These are phyloP conservation scores for Leccinum broughii DNA, from an alignment of 768 basidiomycete species.

Conservation along the genomic window DNA sequence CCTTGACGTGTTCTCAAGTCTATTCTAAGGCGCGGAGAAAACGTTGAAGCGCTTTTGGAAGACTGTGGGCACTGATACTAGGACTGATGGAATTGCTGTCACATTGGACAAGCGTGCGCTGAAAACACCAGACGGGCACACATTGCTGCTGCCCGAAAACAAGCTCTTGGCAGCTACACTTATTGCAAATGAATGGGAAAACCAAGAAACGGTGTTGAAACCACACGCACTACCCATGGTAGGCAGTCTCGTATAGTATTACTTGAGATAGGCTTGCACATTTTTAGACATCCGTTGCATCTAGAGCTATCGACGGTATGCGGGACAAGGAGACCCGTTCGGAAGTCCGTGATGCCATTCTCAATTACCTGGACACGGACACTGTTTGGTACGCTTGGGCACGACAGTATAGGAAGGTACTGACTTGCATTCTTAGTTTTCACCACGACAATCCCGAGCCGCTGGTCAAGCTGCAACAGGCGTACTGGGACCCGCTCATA, in stretches of 20 bases:
- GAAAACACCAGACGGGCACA: constrained; percentile 86
- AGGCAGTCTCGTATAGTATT: constrained; percentile 18
- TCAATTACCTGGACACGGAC: constrained; percentile 92
- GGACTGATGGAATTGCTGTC: constrained; percentile 53
- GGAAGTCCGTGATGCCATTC: constrained; percentile 65
- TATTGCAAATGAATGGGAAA: constrained; percentile 96
- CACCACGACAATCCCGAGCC: constrained; percentile 75
- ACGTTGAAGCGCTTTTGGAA: constrained; percentile 95
- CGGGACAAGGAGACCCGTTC: constrained; percentile 51
- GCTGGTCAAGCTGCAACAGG: constrained; percentile 73
- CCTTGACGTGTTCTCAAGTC: constrained; percentile 4
- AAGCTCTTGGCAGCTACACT: constrained; percentile 77
- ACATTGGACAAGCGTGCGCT: constrained; percentile 82
- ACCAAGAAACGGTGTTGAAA: constrained; percentile 81
- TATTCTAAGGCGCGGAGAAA: constrained; percentile 71
- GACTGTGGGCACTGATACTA: constrained; percentile 72
- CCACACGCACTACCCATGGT: constrained; percentile 93
- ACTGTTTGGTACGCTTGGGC: constrained; percentile 70
- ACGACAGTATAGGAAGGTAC: neutral
- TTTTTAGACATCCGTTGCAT: constrained; percentile 80
- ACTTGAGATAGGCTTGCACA: constrained; percentile 9
- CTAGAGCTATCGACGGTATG: constrained; percentile 86
- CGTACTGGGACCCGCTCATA: constrained; percentile 88
- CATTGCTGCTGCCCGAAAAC: constrained; percentile 65
- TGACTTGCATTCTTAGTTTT: constrained; percentile 53